Evolutionary conservation across 148 eudicot species (phyloP).

Genomic region (Diospyros kaki): DNA sequence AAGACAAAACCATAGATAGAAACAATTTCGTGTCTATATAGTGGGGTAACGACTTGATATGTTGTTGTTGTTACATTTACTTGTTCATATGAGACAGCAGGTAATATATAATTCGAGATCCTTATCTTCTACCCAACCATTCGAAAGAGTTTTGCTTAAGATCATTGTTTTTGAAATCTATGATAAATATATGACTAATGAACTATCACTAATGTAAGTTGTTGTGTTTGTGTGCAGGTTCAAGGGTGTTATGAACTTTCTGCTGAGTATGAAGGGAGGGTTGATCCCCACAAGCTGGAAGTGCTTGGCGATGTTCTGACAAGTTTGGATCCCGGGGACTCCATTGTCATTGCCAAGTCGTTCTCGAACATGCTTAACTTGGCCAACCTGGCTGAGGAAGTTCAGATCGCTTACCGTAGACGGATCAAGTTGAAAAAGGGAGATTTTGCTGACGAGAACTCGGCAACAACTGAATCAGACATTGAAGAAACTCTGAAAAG

Average conservation of each 20-base stretch:
- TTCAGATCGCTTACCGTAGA: slow-evolving; percentile 84
- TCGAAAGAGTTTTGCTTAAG: no score
- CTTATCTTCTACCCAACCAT: no score
- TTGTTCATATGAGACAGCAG: no score
- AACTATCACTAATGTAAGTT: background rate
- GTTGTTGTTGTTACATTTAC: no score
- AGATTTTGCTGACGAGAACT: slow-evolving; percentile 74
- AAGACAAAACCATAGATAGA: no score
- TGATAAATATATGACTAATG: background rate
- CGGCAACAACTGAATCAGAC: slow-evolving; percentile 91
- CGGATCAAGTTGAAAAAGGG: slow-evolving; percentile 81
- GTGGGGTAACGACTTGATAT: no score
- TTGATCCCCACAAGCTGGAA: slow-evolving; percentile 69
- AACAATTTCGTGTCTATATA: no score
- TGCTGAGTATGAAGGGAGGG: slow-evolving; percentile 87
- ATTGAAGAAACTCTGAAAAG: slow-evolving; percentile 88
- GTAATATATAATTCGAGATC: no score
- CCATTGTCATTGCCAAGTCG: slow-evolving; percentile 83
- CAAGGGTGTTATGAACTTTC: slow-evolving; percentile 97
- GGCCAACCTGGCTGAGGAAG: slow-evolving; percentile 93
- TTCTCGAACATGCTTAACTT: slow-evolving; percentile 97
- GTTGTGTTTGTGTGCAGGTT: slow-evolving; percentile 41
- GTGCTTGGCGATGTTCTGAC: slow-evolving; percentile 87
- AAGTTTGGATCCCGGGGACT: slow-evolving; percentile 91
- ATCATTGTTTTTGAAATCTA: background rate